Evolutionary conservation across 2,329 filamentous ascomycete species (phyloP), one percentile per base, ranked within the genome.

Genomic region (Nigrospora sphaerica): DNA sequence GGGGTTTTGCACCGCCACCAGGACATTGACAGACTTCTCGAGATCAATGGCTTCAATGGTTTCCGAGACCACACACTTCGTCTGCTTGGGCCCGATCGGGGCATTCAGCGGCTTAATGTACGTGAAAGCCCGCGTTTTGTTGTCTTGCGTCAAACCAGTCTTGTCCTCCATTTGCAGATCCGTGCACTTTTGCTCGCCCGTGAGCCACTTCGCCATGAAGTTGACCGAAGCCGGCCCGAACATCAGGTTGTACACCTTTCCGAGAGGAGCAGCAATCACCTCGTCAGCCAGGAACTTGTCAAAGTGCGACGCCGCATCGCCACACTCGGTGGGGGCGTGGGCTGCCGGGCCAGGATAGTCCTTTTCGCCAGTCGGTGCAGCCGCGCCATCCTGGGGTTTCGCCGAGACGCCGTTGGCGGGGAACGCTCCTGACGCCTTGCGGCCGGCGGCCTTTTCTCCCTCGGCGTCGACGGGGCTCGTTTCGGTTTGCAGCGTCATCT

Each of bases 31-130:
- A 2, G 87, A 81, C 62, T 91, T 95, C 46, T 97, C 92, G 14
- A 95, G 73, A 62, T 98, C 92, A 31, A 95, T 73, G 39, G 78
- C 74, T 49, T 97, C 91, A n/a, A 98, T 62, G 5, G 77, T 86
- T 66, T 95, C 90, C 1, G 81, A 86, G 42, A 89, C 90, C 48
- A 95, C 85, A 64, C 93, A 98, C 61, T 95, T 96, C 12, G 93
- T 98, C 69, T 95, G 88, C 62, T 80, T 93, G 1, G 93, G 93
- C 0, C 93, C 93, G 53, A 98, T 92, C 1, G 88, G 75, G 2
- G 76, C 87, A 56, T 83, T 78, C 2, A 98, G 71, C 2, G 93
- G 93, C 63, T 96, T 97, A 68, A 95, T 95, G 63, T 96, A 98
- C 1, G 83, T 85, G 62, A 85, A 95, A 17, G 72, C 81, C 39